Evolutionary conservation across 768 basidiomycete species (phyloP).

Genomic region (Lactarius deliciosus): DNA sequence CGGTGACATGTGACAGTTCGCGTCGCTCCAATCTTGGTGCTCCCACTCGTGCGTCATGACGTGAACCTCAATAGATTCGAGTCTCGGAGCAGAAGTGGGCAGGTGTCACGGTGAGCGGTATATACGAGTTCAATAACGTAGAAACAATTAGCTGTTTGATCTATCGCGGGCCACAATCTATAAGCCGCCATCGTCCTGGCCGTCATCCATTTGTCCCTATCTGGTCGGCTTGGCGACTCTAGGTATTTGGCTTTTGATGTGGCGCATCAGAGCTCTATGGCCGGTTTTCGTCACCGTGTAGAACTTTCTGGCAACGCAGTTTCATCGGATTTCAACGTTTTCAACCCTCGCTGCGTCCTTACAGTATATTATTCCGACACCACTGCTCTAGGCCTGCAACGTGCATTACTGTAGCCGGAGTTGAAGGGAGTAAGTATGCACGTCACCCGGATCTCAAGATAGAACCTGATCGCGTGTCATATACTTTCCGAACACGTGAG

Average conservation of each 20-base stretch:
- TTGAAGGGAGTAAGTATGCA: background rate
- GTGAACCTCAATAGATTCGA: background rate
- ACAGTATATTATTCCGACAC: background rate
- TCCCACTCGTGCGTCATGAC: background rate
- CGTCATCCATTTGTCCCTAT: too few species aligned
- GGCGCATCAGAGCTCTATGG: background rate
- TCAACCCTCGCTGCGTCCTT: background rate
- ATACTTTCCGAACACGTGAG: constrained; percentile 5
- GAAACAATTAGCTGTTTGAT: background rate
- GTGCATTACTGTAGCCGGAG: background rate
- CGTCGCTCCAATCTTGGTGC: background rate
- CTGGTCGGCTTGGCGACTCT: background rate
- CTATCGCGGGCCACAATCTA: background rate
- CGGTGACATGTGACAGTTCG: constrained; percentile 26
- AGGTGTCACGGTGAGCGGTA: background rate
- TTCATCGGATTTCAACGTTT: background rate
- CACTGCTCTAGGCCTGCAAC: background rate
- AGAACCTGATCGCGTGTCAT: background rate
- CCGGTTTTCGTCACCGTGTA: background rate
- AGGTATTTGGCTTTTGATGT: background rate
- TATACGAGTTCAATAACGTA: background rate
- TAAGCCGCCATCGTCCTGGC: background rate
- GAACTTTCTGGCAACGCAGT: background rate
- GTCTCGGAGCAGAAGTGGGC: background rate
- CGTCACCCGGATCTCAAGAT: background rate